Percentiles rank a stretch among this genome's conserved stretches.
phyloP scores from a whole-genome alignment of 139 green algal genomes.

The Desmodesmus armatus region DNA sequence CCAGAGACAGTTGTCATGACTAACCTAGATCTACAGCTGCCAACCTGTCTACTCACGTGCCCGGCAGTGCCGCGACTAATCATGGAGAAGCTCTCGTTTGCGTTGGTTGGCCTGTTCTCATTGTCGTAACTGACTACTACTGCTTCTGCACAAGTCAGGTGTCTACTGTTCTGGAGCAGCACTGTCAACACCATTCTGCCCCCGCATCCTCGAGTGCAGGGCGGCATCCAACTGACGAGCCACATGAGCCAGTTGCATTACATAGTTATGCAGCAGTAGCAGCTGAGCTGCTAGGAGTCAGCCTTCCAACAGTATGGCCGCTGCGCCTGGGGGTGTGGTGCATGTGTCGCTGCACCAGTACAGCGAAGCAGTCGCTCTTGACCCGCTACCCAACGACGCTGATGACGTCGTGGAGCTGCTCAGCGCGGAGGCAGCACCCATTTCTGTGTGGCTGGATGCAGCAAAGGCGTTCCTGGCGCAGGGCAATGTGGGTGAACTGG shows the following conservation, averaged over 20 bases:
- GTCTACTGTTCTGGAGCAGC: no score
- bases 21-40: no score
- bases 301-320: neutral
- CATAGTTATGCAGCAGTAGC: neutral
- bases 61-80: no score
- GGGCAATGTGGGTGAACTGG: no score
- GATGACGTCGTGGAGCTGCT: conserved; percentile 79
- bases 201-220: no score
- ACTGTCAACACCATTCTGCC: no score
- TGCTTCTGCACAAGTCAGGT: no score
- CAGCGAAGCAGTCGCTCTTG: conserved; percentile 70
- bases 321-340: neutral
- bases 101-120: no score
- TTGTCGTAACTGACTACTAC: no score
- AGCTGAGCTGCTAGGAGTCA: neutral
- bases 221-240: neutral
- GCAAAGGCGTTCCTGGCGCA: conserved; percentile 75
- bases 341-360: conserved; percentile 36
- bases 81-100: no score
- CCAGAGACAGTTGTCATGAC: no score
- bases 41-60: no score
- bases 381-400: conserved; percentile 65
- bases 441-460: conserved; percentile 79
- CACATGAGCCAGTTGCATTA: neutral
- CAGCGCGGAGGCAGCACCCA: conserved; percentile 72